phyloP scores from a whole-genome alignment of 345 rosid genomes.

The Dipteronia sinensis region DNA sequence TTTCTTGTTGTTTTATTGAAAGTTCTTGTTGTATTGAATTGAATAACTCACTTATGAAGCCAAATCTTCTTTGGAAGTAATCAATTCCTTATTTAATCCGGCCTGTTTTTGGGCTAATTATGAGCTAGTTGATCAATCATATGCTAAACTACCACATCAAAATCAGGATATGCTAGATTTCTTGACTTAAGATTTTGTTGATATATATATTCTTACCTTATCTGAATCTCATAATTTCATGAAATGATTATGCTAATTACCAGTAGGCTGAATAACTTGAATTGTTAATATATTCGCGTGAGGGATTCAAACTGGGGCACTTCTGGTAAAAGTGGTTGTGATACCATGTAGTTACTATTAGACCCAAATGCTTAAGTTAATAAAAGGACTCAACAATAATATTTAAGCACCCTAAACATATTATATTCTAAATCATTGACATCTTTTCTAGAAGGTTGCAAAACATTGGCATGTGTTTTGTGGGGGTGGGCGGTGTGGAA shows the following conservation, averaged over 20 bases:
- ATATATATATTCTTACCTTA: neutral
- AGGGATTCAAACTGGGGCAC: neutral
- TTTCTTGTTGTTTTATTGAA: neutral
- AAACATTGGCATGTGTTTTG: neutral
- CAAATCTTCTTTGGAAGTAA: neutral
- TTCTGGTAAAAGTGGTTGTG: neutral
- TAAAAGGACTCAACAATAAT: no score
- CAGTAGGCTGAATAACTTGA: neutral
- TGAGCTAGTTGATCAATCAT: conserved; percentile 1
- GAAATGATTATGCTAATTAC: neutral
- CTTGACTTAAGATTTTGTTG: neutral
- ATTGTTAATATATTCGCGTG: neutral
- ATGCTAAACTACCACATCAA: neutral
- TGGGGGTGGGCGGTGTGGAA: neutral
- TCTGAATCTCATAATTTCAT: neutral
- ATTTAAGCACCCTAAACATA: neutral
- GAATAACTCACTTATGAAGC: neutral
- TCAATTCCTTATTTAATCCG: neutral
- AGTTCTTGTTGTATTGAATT: neutral
- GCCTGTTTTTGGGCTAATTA: neutral
- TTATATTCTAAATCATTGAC: neutral
- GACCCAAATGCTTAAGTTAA: neutral
- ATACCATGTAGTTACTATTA: no score
- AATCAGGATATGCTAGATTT: neutral
- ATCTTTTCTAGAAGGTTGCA: no score